Evolutionary conservation across 2,329 filamentous ascomycete species (phyloP).

Genomic region (Elsinoe batatas): DNA sequence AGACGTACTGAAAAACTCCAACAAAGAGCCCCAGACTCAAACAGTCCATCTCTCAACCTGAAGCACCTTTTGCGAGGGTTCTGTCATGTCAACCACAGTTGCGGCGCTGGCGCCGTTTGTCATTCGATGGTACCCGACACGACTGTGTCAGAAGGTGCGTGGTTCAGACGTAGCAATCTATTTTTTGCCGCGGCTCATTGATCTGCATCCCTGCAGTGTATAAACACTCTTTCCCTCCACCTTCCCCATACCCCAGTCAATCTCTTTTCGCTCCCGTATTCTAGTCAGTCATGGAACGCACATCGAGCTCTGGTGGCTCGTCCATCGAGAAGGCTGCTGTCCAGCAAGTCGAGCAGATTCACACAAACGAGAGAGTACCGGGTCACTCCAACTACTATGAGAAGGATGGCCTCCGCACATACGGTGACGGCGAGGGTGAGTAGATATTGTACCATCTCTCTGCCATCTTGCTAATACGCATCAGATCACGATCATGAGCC

Average conservation of each 20-base stretch:
- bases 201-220: neutral
- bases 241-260: neutral
- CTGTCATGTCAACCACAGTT: neutral
- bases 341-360: conserved; percentile 27
- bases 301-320: conserved; percentile 8
- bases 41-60: neutral
- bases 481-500: conserved; percentile 30
- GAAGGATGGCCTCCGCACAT: conserved; percentile 36
- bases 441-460: neutral
- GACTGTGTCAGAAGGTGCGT: conserved; percentile 1
- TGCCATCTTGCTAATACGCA: neutral
- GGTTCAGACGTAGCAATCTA: neutral
- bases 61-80: neutral
- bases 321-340: conserved; percentile 9
- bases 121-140: neutral
- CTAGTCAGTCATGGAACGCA: conserved; percentile 1
- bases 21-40: neutral
- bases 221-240: conserved; percentile 1
- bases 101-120: conserved; percentile 2
- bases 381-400: conserved; percentile 37
- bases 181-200: conserved; percentile 2
- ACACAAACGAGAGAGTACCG: conserved; percentile 29
- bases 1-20: neutral
- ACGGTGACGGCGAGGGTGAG: conserved; percentile 35
- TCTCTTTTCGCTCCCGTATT: neutral